Percentiles rank a stretch among this genome's conserved stretches.
Evolutionary conservation across 495 filamentous ascomycete species (phyloP).

Genomic region (Achaetomiella virescens): DNA sequence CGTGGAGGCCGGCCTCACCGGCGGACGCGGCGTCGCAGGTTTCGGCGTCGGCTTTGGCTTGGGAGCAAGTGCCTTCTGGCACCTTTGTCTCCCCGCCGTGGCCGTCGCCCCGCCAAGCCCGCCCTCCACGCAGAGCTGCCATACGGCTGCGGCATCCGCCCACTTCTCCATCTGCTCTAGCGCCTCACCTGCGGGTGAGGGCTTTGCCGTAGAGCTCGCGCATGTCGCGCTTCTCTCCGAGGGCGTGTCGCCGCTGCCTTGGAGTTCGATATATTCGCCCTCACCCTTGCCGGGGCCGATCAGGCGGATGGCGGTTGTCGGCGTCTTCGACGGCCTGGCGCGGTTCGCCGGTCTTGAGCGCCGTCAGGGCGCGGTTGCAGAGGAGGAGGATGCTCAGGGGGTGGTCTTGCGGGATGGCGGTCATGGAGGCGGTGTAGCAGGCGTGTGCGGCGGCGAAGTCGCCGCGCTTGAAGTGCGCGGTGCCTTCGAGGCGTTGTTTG

Average conservation of each 20-base stretch:
- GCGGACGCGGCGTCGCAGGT: conserved; percentile 18
- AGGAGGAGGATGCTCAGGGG: conserved; percentile 79
- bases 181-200: conserved; percentile 85
- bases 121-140: conserved; percentile 75
- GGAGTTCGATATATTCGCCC: conserved; percentile 67
- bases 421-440: conserved; percentile 70
- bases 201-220: conserved; percentile 88
- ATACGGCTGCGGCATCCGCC: conserved; percentile 71
- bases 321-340: conserved; percentile 79
- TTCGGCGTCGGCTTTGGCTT: conserved; percentile 41
- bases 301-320: conserved; percentile 66
- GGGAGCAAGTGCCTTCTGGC: conserved; percentile 72
- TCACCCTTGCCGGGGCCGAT: conserved; percentile 77
- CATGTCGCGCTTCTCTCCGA: conserved; percentile 79
- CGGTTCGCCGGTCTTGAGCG: conserved; percentile 82
- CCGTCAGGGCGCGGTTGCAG: conserved; percentile 86
- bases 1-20: conserved; percentile 28
- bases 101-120: conserved; percentile 78
- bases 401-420: conserved; percentile 69
- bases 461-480: conserved; percentile 85
- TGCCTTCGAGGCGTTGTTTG: conserved; percentile 68
- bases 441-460: conserved; percentile 83
- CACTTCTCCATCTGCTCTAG: conserved; percentile 94
- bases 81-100: conserved; percentile 79
- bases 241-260: conserved; percentile 37